A percentile compares a stretch with the other conserved stretches of the same genome.
Conservation (phyloP, 73 alveolate species). For the Symbiodinium pilosum region DNA sequence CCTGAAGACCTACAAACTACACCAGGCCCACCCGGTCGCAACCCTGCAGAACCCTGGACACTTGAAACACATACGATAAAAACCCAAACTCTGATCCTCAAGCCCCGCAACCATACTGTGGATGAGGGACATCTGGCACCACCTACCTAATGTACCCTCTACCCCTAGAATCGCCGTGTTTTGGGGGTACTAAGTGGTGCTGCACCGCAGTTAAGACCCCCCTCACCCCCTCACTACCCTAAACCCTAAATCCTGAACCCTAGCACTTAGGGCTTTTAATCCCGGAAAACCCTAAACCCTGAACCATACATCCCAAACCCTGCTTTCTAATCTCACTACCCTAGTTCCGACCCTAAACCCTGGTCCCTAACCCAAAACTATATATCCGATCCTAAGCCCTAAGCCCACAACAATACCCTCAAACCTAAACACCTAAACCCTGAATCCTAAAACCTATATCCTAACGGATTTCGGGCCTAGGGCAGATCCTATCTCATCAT, state of each 20-base stretch:
- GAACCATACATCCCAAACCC: not conserved
- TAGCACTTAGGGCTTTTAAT: not conserved
- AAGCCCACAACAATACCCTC: not conserved
- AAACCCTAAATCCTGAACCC: not conserved
- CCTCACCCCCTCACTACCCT: too few species aligned
- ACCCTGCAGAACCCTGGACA: too few species aligned
- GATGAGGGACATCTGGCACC: too few species aligned
- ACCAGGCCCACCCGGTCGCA: too few species aligned
- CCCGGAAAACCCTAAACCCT: not conserved
- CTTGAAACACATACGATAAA: too few species aligned
- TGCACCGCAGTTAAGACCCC: too few species aligned
- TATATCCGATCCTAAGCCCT: not conserved
- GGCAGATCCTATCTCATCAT: not conserved
- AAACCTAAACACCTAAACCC: not conserved
- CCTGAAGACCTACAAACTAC: too few species aligned
- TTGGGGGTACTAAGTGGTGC: too few species aligned
- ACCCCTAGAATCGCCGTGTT: too few species aligned
- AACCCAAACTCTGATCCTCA: too few species aligned
- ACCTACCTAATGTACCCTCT: too few species aligned
- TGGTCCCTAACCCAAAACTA: not conserved
- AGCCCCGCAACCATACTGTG: too few species aligned
- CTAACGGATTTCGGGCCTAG: not conserved
- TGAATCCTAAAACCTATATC: not conserved
- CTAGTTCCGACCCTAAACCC: not conserved
- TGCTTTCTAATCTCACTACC: not conserved